Percentiles rank a stretch among this genome's conserved stretches.
phyloP scores from a whole-genome alignment of 2,329 filamentous ascomycete genomes.

The Sarocladiaceae sp. region DNA sequence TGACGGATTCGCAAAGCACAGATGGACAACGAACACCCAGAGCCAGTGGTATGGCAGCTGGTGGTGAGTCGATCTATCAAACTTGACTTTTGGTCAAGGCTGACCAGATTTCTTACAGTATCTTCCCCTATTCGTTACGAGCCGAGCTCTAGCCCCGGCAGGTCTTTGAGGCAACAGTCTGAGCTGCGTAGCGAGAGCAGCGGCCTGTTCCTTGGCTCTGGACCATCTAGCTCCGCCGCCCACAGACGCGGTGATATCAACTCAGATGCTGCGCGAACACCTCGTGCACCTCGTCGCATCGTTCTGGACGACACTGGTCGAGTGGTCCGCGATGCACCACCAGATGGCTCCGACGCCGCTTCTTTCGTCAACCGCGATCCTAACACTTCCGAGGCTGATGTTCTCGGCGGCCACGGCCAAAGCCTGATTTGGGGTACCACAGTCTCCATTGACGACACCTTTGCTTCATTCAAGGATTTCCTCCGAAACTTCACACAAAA shows the following conservation, averaged over 20 bases:
- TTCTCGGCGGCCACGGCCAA: constrained; percentile 70
- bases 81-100: background rate
- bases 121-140: constrained; percentile 91
- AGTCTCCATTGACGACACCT: constrained; percentile 85
- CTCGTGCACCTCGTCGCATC: constrained; percentile 43
- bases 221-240: constrained; percentile 45
- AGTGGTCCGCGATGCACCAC: constrained; percentile 47
- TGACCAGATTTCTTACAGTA: constrained; percentile 43
- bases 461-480: constrained; percentile 85
- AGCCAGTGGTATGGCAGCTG: constrained; percentile 57
- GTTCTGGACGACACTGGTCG: constrained; percentile 54
- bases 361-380: constrained; percentile 63
- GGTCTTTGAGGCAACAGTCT: constrained; percentile 54
- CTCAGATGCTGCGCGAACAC: constrained; percentile 62
- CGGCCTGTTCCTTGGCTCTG: constrained; percentile 69
- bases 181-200: constrained; percentile 79
- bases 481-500: constrained; percentile 86
- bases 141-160: constrained; percentile 80
- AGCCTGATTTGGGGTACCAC: constrained; percentile 96
- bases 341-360: constrained; percentile 49
- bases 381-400: constrained; percentile 86
- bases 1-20: constrained; percentile 49
- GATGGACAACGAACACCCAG: constrained; percentile 63
- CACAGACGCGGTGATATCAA: constrained; percentile 76
- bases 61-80: constrained; percentile 36